These are phyloP conservation scores for Staphylotrichum longicolle DNA, from an alignment of 495 filamentous ascomycete species.

Conservation along the genomic window DNA sequence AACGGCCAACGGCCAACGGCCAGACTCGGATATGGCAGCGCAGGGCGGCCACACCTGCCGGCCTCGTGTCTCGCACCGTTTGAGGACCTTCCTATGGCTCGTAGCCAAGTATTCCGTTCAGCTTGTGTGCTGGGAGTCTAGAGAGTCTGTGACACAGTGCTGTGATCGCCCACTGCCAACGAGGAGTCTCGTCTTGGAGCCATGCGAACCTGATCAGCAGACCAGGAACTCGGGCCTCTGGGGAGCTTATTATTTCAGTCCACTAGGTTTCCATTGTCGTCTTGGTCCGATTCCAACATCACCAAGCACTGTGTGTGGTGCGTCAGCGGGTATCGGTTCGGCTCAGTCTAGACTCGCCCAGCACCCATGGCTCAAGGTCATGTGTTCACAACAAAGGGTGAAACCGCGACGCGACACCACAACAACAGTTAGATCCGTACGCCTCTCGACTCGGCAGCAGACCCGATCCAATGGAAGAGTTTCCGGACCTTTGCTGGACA, in stretches of 20 bases:
- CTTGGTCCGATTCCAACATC: neutral
- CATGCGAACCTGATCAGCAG: neutral
- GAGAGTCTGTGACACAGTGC: too few relatives aligned
- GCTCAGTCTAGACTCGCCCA: neutral
- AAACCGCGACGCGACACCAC: neutral
- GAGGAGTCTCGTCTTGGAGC: neutral
- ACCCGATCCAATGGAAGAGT: neutral
- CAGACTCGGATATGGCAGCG: too few relatives aligned
- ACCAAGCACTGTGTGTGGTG: neutral
- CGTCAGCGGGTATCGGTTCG: neutral
- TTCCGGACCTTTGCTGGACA: neutral
- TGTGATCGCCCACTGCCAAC: neutral
- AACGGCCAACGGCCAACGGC: too few relatives aligned
- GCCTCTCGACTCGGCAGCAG: neutral
- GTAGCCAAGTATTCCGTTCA: too few relatives aligned
- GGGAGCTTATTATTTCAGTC: too few relatives aligned
- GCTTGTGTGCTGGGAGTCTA: too few relatives aligned
- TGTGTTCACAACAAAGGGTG: constrained; percentile 8
- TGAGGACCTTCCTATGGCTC: too few relatives aligned
- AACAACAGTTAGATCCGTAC: neutral
- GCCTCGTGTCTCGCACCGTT: too few relatives aligned
- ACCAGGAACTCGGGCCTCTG: neutral
- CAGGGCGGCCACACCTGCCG: too few relatives aligned
- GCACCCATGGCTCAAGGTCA: constrained; percentile 12
- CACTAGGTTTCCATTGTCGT: neutral